phyloP scores from a whole-genome alignment of 768 basidiomycete species.

The Dentipellis fragilis region DNA sequence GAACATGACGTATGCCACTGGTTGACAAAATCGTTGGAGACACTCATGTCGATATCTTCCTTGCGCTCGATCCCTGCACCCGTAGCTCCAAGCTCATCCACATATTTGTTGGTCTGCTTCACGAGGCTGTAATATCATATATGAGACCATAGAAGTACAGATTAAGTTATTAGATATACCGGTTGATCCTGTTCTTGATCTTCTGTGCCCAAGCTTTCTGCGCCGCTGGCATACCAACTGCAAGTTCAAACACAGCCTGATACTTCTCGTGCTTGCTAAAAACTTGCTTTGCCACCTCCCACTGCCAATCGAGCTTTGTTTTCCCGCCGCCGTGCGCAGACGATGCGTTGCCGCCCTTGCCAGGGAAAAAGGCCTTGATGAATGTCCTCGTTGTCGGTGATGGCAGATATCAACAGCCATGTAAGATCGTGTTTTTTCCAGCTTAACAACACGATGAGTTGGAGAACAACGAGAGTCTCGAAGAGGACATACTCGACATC shows the following conservation, averaged over 20 bases:
- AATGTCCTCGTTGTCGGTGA: not conserved
- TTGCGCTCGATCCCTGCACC: constrained; percentile 3
- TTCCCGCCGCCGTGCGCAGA: not conserved
- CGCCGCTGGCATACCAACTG: not conserved
- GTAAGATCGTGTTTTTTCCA: not conserved
- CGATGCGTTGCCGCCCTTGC: not conserved
- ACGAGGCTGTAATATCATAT: not conserved
- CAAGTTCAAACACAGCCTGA: not conserved
- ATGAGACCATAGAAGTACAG: no score
- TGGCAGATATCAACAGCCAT: not conserved
- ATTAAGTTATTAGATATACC: not conserved
- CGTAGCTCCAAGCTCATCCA: constrained; percentile 2
- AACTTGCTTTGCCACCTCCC: not conserved
- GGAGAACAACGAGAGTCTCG: no score
- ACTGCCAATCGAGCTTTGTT: not conserved
- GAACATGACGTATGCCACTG: constrained; percentile 5
- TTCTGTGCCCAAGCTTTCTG: not conserved
- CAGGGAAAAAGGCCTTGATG: not conserved
- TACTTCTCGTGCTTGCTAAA: not conserved
- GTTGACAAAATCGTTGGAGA: not conserved
- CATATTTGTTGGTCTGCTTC: not conserved
- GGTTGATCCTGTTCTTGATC: not conserved
- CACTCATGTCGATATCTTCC: not conserved
- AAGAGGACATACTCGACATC: no score
- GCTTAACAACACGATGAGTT: no score